A percentile compares a stretch with the other conserved stretches of the same genome.
These are phyloP conservation scores for Sisymbrium irio DNA, from an alignment of 345 rosid species.

Conservation along the genomic window DNA sequence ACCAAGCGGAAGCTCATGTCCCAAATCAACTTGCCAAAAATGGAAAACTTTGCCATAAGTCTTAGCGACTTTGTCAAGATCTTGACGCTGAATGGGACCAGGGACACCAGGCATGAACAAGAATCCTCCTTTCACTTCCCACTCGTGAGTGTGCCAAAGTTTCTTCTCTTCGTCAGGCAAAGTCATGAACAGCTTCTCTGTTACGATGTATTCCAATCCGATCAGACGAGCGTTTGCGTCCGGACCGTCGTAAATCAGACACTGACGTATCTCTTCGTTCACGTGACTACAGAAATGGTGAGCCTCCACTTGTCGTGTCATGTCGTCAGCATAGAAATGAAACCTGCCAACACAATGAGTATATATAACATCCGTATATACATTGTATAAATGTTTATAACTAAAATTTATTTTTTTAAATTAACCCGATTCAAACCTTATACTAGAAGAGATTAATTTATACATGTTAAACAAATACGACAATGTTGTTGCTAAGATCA, in stretches of 20 bases:
- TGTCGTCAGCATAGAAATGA: conserved; percentile 65
- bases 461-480: not conserved
- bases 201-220: conserved; percentile 69
- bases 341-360: conserved; percentile 41
- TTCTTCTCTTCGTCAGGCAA: conserved; percentile 71
- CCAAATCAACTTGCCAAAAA: conserved; percentile 87
- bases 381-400: not conserved
- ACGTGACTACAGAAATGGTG: conserved; percentile 76
- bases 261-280: conserved; percentile 83
- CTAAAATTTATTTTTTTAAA: not conserved
- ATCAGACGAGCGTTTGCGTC: conserved; percentile 51
- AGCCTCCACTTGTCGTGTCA: conserved; percentile 75
- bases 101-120: conserved; percentile 75
- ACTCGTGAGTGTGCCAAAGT: conserved; percentile 75
- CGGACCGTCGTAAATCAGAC: conserved; percentile 62
- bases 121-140: conserved; percentile 76
- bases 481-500: not conserved
- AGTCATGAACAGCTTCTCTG: conserved; percentile 63
- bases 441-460: no score
- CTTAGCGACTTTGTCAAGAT: conserved; percentile 62
- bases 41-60: conserved; percentile 75
- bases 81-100: conserved; percentile 56
- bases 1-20: conserved; percentile 70
- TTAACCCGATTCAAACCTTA: not conserved
- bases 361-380: not conserved